Percentiles rank a stretch among this genome's conserved stretches.
These are phyloP conservation scores for Pseudonectria foliicola DNA, from an alignment of 2,329 filamentous ascomycete species.

Conservation along the genomic window DNA sequence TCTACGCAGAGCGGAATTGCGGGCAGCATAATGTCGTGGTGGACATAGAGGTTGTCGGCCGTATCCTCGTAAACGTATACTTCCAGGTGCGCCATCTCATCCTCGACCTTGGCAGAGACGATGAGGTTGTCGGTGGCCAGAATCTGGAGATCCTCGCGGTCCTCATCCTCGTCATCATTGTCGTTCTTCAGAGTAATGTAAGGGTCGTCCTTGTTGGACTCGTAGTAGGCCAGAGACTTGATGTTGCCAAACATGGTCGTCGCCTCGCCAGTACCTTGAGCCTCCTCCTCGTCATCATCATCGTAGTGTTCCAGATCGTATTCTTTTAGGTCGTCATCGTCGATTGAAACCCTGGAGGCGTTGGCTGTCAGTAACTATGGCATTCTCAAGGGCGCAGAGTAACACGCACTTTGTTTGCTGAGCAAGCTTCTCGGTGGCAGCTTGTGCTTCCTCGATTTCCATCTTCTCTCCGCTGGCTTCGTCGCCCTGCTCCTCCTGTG, in stretches of 20 bases:
- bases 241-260: conserved; percentile 95
- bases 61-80: conserved; percentile 96
- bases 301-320: conserved; percentile 97
- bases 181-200: conserved; percentile 85
- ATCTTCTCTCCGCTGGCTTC: conserved; percentile 22
- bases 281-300: conserved; percentile 58
- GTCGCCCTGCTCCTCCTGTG: conserved; percentile 39
- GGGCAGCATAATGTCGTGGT: conserved; percentile 98
- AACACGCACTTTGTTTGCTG: conserved; percentile 32
- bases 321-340: conserved; percentile 88
- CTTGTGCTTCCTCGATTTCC: conserved; percentile 31
- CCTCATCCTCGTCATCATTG: conserved; percentile 67
- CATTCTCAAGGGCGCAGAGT: neutral
- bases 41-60: conserved; percentile 94
- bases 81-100: conserved; percentile 93
- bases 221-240: conserved; percentile 88
- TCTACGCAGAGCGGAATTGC: conserved; percentile 93
- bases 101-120: conserved; percentile 87
- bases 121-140: conserved; percentile 88
- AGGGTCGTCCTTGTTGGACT: conserved; percentile 88
- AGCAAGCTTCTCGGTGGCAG: conserved; percentile 19
- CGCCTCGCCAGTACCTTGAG: conserved; percentile 50
- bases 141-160: conserved; percentile 89
- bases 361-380: conserved; percentile 7
- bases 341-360: conserved; percentile 33